Evolutionary conservation across 306 rosid genomes (phyloP).

Genomic region (Acacia acuminata): DNA sequence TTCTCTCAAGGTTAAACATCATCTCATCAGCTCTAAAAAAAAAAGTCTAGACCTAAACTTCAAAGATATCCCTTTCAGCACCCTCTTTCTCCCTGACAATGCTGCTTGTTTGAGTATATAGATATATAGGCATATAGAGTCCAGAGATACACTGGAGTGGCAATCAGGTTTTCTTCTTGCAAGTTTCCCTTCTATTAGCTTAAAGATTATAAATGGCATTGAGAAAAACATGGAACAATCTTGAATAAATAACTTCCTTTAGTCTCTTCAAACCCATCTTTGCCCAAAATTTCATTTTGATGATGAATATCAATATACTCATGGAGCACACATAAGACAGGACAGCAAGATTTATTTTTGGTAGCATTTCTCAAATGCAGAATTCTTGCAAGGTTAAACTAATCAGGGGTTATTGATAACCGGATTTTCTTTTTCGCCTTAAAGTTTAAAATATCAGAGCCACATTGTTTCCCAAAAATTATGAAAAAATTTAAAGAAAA

Average conservation of each 20-base stretch:
- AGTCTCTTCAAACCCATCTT: neutral
- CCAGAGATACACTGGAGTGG: neutral
- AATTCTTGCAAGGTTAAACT: neutral
- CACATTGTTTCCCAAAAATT: neutral
- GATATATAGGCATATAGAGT: neutral
- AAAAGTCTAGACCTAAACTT: neutral
- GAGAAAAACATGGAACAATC: neutral
- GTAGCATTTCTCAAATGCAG: neutral
- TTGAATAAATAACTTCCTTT: neutral
- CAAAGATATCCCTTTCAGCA: neutral
- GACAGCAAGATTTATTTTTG: neutral
- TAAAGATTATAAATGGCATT: neutral
- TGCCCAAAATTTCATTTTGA: neutral
- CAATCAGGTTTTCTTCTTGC: neutral
- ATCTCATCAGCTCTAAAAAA: neutral
- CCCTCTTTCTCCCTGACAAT: neutral
- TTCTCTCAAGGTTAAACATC: neutral
- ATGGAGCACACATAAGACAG: neutral
- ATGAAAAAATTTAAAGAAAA: neutral
- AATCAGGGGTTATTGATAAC: neutral
- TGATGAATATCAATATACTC: neutral
- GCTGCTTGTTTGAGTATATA: constrained; percentile 6
- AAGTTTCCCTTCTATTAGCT: neutral
- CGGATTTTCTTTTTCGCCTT: neutral
- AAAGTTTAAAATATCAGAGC: neutral